Conservation (phyloP, 805 yeast genomes). For the Lipomyces starkeyi region DNA sequence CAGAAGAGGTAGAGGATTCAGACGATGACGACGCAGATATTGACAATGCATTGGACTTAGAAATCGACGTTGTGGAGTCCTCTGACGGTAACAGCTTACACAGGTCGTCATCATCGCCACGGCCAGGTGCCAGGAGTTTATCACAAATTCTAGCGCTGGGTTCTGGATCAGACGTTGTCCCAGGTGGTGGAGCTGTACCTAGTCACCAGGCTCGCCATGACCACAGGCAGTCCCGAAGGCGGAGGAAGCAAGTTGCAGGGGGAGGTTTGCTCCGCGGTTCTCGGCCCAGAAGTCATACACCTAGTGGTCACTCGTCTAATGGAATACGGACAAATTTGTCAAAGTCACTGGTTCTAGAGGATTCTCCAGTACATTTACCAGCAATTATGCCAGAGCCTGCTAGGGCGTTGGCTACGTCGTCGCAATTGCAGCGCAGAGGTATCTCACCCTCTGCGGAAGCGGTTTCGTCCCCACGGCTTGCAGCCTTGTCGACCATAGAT, state of each 20-base stretch:
- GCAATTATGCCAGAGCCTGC: background rate
- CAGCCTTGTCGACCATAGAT: slow-evolving; percentile 20
- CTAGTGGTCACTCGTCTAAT: slow-evolving; percentile 12
- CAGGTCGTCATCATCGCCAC: background rate
- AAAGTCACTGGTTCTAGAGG: slow-evolving; percentile 13
- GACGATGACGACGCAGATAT: slow-evolving; percentile 21
- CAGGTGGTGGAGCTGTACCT: slow-evolving; percentile 1
- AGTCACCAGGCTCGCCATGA: background rate
- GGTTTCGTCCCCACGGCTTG: slow-evolving; percentile 16
- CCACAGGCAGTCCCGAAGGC: background rate
- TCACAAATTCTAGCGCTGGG: slow-evolving; percentile 21
- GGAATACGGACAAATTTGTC: slow-evolving; percentile 19
- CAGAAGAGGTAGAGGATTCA: slow-evolving; percentile 10
- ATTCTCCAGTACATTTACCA: background rate
- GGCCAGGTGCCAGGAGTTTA: background rate
- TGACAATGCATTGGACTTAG: slow-evolving; percentile 15
- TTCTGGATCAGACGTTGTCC: background rate
- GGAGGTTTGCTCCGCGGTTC: slow-evolving; percentile 2
- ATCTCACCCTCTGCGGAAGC: slow-evolving; percentile 2
- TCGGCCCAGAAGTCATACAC: slow-evolving; percentile 19
- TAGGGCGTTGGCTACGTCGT: background rate
- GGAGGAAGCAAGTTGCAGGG: slow-evolving; percentile 6
- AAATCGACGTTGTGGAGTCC: background rate
- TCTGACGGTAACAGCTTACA: background rate
- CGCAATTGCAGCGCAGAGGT: background rate